Conservation (phyloP, 805 yeast genomes). For the Spathaspora arborariae region DNA sequence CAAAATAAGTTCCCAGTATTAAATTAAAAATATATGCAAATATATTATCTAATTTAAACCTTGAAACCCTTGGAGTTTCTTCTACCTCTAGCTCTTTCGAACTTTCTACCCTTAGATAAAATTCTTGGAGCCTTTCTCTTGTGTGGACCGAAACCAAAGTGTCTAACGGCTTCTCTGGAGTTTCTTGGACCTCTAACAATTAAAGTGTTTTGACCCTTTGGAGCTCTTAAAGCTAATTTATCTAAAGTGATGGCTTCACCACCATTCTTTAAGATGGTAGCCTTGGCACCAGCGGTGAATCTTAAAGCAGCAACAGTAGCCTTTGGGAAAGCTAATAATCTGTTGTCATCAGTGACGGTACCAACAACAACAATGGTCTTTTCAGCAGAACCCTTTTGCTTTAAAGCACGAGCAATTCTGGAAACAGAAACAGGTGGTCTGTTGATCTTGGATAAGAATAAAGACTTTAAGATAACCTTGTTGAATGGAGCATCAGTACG, state of each 20-base stretch:
- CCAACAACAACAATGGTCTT: slow-evolving; percentile 98
- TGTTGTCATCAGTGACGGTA: slow-evolving; percentile 97
- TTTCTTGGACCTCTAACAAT: slow-evolving; percentile 98
- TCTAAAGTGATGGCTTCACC: slow-evolving; percentile 99
- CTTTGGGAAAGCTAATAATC: slow-evolving; percentile 93
- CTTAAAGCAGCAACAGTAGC: slow-evolving; percentile 98
- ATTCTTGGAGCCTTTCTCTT: slow-evolving; percentile 99
- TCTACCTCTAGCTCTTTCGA: slow-evolving; percentile 99
- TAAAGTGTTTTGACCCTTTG: slow-evolving; percentile 98
- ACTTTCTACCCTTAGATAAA: slow-evolving; percentile 96
- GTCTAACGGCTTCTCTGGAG: slow-evolving; percentile 99
- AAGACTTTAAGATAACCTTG: slow-evolving; percentile 91
- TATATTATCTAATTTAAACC: slow-evolving; percentile 60
- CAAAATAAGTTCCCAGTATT: slow-evolving; percentile 1
- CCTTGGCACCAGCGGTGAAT: slow-evolving; percentile 99
- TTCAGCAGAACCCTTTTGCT: slow-evolving; percentile 76
- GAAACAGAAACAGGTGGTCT: slow-evolving; percentile 99
- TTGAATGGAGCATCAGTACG: slow-evolving; percentile 99
- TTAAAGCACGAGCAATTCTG: slow-evolving; percentile 80
- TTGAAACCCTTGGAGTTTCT: slow-evolving; percentile 99
- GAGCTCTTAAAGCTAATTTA: slow-evolving; percentile 98
- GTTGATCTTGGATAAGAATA: slow-evolving; percentile 98
- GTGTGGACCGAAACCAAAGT: slow-evolving; percentile 99
- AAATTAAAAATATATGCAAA: slow-evolving; percentile 3
- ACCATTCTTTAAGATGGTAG: slow-evolving; percentile 95